Evolutionary conservation across 2,329 filamentous ascomycete genomes (phyloP), one percentile per base, ranked within the genome.

Genomic region (Niveomyces coronatus): DNA sequence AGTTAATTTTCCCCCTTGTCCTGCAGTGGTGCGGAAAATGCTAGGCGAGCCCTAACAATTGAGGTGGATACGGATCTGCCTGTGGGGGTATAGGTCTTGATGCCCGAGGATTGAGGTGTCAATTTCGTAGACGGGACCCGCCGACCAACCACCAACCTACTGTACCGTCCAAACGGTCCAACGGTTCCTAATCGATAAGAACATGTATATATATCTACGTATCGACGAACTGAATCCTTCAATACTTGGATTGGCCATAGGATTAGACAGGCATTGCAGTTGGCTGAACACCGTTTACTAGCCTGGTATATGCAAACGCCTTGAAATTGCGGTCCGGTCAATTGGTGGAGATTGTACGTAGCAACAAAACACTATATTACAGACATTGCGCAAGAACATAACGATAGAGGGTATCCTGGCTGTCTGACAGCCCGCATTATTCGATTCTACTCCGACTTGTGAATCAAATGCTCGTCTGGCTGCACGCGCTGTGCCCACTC

Each of bases 401-500:
- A 11, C 24, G 19, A n/a, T 9, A 30, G 16, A 34, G 31, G 31
- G 37, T 35, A 39, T 39, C 31, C 37, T 9, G 23, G 30, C 23
- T 39, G 31, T 22, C 24, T 19, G 23, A 17, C 37, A 39, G 45
- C 44, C 47, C 40, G 44, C 35, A 37, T 33, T 42, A 42, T 26
- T 35, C 26, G 42, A 33, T 51, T 41, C 40, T 55, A 57, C 43
- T 59, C 55, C 31, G 60, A 62, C 55, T 78, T 82, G 37, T 64
- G 51, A 49, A 83, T 82, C 44, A 83, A 61, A 40, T 71, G 71
- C 28, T 83, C 79, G 3, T 70, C 66, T 17, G 74, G 67, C 42
- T 66, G 66, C 28, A 79, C 76, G 40, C 77, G 65, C 52, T 82
- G 78, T 26, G 78, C 79, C 76, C 78, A 83, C 62, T 79, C 75